Percentiles rank a stretch among this genome's conserved stretches.
Conservation (phyloP, 371 early-diverging fungal species). For the Mucor mucedo region DNA sequence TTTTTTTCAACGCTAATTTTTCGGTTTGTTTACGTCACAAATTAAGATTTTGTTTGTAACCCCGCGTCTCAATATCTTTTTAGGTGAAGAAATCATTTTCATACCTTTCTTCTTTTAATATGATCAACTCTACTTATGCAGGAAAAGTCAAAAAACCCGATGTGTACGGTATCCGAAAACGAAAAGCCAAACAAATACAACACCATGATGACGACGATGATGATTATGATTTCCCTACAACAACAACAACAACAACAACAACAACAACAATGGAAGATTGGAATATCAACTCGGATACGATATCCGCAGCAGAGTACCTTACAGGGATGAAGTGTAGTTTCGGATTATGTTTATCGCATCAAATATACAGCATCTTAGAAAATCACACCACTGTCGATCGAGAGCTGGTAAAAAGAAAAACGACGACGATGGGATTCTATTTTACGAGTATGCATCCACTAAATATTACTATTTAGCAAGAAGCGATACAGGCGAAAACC, state of each 20-base stretch:
- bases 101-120: no score
- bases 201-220: slow-evolving; percentile 16
- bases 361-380: slow-evolving; percentile 41
- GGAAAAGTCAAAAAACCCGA: slow-evolving; percentile 32
- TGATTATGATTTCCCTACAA: slow-evolving; percentile 22
- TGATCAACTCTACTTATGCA: not conserved
- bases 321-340: slow-evolving; percentile 23
- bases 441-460: not conserved
- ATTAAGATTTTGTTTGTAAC: no score
- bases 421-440: not conserved
- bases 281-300: slow-evolving; percentile 32
- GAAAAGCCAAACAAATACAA: slow-evolving; percentile 2
- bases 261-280: not conserved
- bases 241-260: not conserved
- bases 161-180: slow-evolving; percentile 29
- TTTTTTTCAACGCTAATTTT: no score
- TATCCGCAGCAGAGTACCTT: slow-evolving; percentile 38
- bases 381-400: slow-evolving; percentile 43
- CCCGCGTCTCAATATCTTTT: no score
- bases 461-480: slow-evolving; percentile 24
- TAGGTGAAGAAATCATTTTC: no score
- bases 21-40: no score
- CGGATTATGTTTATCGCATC: slow-evolving; percentile 41
- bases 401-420: slow-evolving; percentile 36
- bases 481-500: slow-evolving; percentile 23